Percentiles rank a stretch among this genome's conserved stretches.
phyloP scores from a whole-genome alignment of 2,329 filamentous ascomycete species.

The Aspergillus ibericus region DNA sequence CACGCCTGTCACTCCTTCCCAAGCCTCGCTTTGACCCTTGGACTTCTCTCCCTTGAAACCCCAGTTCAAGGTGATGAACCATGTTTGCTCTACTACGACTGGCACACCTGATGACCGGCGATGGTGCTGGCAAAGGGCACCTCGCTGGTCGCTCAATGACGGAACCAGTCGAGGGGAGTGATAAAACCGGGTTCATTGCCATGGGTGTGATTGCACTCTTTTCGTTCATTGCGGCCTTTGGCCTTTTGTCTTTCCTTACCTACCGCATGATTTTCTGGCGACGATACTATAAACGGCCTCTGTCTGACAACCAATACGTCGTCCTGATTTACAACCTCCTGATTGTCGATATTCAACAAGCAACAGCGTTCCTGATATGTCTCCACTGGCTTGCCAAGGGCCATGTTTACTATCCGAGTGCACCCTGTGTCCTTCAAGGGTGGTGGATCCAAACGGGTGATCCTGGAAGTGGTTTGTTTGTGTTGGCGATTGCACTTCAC shows the following conservation, averaged over 20 bases:
- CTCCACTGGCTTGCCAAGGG: slow-evolving; percentile 47
- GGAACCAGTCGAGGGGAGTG: slow-evolving; percentile 16
- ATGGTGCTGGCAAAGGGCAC: background rate
- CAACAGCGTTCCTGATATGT: slow-evolving; percentile 47
- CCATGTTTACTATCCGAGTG: slow-evolving; percentile 44
- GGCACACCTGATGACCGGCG: slow-evolving; percentile 1
- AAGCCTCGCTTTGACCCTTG: background rate
- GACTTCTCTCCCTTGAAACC: background rate
- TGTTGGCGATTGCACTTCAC: slow-evolving; percentile 55
- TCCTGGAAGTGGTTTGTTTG: slow-evolving; percentile 52
- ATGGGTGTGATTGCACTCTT: slow-evolving; percentile 47
- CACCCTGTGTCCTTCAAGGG: slow-evolving; percentile 51
- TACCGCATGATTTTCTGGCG: slow-evolving; percentile 52
- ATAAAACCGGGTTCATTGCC: slow-evolving; percentile 48
- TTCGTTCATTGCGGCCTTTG: slow-evolving; percentile 32
- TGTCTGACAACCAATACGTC: slow-evolving; percentile 54
- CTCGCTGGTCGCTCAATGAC: background rate
- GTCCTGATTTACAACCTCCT: slow-evolving; percentile 55
- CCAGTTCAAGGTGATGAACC: background rate
- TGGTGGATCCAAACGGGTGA: slow-evolving; percentile 55
- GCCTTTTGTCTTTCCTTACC: slow-evolving; percentile 48
- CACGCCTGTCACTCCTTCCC: background rate
- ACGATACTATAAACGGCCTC: slow-evolving; percentile 48
- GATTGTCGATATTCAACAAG: slow-evolving; percentile 52
- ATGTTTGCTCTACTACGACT: slow-evolving; percentile 4